phyloP scores from a whole-genome alignment of 1,284 basidiomycete genomes.

The Amylostereum areolatum region DNA sequence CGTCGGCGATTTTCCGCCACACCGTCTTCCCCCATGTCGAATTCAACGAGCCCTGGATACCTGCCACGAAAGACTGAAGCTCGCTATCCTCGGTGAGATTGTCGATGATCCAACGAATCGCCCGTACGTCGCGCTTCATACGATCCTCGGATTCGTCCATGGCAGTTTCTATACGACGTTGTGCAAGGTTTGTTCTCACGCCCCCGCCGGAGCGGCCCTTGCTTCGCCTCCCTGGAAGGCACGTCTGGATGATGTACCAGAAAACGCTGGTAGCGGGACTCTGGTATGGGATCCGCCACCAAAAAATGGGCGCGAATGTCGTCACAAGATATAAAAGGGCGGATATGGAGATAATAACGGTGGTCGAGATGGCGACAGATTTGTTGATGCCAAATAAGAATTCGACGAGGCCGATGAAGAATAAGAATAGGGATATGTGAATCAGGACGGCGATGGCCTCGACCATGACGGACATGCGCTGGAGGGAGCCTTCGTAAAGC shows the following conservation, averaged over 20 bases:
- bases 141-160: conserved; percentile 7
- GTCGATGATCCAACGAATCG: conserved; percentile 9
- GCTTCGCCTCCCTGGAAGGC: background rate
- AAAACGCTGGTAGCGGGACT: conserved; percentile 8
- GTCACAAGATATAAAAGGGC: conserved; percentile 1
- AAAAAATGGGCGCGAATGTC: conserved; percentile 3
- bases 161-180: conserved; percentile 8
- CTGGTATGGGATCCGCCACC: conserved; percentile 9
- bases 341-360: background rate
- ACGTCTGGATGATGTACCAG: conserved; percentile 7
- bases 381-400: conserved; percentile 4
- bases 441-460: conserved; percentile 9
- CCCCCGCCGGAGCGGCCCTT: background rate
- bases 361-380: background rate
- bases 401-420: conserved; percentile 9
- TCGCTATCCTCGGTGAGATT: conserved; percentile 13
- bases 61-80: conserved; percentile 8
- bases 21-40: conserved; percentile 9
- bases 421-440: conserved; percentile 9
- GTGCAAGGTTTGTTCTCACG: conserved; percentile 4
- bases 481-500: conserved; percentile 5
- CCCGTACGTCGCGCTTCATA: conserved; percentile 6
- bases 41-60: conserved; percentile 9
- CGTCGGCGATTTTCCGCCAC: conserved; percentile 5
- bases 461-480: conserved; percentile 8